Conservation (phyloP, 129 eudicot species). For the Pseudognaphalium luteoalbum region DNA sequence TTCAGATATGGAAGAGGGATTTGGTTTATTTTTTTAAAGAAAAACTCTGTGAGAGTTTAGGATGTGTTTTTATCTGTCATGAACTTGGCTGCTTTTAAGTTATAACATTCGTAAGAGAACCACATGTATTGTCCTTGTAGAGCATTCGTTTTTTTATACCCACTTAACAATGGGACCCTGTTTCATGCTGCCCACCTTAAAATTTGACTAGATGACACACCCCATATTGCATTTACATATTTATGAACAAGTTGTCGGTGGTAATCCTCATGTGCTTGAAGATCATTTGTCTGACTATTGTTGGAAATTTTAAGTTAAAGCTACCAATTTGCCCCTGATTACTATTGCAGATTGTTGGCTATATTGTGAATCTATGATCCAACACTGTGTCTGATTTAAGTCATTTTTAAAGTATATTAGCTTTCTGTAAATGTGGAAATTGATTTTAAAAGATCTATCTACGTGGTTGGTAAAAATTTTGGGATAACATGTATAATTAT, state of each 20-base stretch:
- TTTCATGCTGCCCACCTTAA: constrained; percentile 14
- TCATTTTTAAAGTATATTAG: not conserved
- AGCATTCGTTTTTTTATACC: not conserved
- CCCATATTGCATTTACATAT: constrained; percentile 1
- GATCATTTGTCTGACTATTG: not conserved
- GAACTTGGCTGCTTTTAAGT: constrained; percentile 19
- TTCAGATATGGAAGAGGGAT: not conserved
- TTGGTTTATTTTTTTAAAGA: no score
- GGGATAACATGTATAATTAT: not conserved
- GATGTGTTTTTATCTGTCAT: constrained; percentile 7
- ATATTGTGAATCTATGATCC: not conserved
- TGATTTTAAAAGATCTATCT: no score
- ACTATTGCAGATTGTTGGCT: not conserved
- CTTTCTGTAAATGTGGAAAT: not conserved
- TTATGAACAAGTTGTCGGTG: constrained; percentile 16
- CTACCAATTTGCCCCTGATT: constrained; percentile 7
- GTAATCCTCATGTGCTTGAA: not conserved
- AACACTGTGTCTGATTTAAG: not conserved
- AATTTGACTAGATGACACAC: not conserved
- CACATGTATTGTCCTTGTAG: constrained; percentile 9
- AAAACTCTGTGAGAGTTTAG: not conserved
- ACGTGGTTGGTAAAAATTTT: not conserved
- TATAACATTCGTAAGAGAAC: not conserved
- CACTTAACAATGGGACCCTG: constrained; percentile 21
- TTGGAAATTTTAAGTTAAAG: not conserved